phyloP scores from a whole-genome alignment of 768 basidiomycete species.

The Amanita muscaria region DNA sequence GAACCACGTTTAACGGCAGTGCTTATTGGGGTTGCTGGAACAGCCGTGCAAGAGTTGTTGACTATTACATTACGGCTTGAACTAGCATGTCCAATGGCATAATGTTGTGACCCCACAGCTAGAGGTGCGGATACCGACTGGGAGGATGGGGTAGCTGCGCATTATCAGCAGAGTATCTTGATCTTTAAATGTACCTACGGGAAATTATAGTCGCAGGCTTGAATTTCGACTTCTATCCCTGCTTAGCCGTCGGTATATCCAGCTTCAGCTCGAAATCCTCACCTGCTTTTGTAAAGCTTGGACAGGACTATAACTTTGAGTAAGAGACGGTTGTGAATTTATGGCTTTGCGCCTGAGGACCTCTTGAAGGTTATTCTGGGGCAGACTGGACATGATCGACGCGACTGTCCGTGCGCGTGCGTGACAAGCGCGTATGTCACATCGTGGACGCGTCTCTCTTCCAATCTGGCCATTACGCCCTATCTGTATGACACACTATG shows the following conservation, averaged over 20 bases:
- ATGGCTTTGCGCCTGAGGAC: slow-evolving; percentile 21
- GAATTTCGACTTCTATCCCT: slow-evolving; percentile 31
- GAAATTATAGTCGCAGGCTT: slow-evolving; percentile 29
- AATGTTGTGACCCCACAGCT: neutral
- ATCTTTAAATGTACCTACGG: neutral
- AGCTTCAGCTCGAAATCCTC: neutral
- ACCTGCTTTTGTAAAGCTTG: neutral
- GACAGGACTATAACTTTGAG: neutral
- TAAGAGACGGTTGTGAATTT: neutral
- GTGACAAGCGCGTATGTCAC: neutral
- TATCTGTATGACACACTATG: slow-evolving; percentile 19
- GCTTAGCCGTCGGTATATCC: too few species aligned
- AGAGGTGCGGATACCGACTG: neutral
- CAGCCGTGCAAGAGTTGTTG: neutral
- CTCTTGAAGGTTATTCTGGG: slow-evolving; percentile 34
- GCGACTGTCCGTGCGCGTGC: neutral
- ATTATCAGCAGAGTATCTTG: neutral
- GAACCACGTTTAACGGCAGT: slow-evolving; percentile 10
- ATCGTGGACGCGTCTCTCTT: neutral
- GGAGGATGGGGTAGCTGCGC: neutral
- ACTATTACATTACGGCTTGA: neutral
- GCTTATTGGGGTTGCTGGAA: slow-evolving; percentile 1
- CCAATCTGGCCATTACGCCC: neutral
- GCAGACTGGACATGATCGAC: slow-evolving; percentile 13
- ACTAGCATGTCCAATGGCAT: neutral